Base-by-base conservation (phyloP, 139 green algal species). In the Haematococcus sp. region DNA sequence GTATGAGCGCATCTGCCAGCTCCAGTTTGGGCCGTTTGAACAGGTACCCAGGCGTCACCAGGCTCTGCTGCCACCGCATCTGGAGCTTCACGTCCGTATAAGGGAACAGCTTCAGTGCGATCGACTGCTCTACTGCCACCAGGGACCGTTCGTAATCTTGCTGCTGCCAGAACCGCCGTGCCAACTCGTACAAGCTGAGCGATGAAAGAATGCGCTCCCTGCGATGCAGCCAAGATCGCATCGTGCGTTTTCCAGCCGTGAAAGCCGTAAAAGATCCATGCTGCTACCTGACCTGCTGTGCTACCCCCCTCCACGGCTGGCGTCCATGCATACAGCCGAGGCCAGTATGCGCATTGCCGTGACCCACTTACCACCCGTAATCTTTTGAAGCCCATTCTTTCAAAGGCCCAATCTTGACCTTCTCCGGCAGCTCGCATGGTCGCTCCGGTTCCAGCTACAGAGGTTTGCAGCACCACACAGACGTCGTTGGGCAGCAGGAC, bases 1-100 rank as follows among this genome's bases (percentile, higher is more conserved):
- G 75, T 25, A 75, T 81, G 7, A 81, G 67, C 22, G 68, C 59
- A 51, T 81, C 75, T n/a, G 75, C 75, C n/a, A 75, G 60, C 67
- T 81, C 75, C 22, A 76, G 46, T 59, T 81, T 81, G 9, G 59
- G 68, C 9, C 68, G 67, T 59, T 75, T 76, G 43, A 81, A 75
- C 20, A 30, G 20, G 7, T 56, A 28, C 9, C 59, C 44, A 2
- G 58, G 43, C 1, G 43, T 60, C 22, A 81, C 40, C 32, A 75
- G n/a, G 30, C 49, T 28, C 25, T 34, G 16, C 63, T 70, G 63
- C 35, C 63, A 70, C 60, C 60, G 64, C 64, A 35, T 35, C 3
- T 63, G 46, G 2, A 27, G 66, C 66, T 64, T 61, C 43, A 61
- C 34, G 27, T 73, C 27, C 40, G 32, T 32, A 34, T 73, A 73